Conservation (phyloP, 2,329 filamentous ascomycete genomes). For the Microdochium bolleyi region DNA sequence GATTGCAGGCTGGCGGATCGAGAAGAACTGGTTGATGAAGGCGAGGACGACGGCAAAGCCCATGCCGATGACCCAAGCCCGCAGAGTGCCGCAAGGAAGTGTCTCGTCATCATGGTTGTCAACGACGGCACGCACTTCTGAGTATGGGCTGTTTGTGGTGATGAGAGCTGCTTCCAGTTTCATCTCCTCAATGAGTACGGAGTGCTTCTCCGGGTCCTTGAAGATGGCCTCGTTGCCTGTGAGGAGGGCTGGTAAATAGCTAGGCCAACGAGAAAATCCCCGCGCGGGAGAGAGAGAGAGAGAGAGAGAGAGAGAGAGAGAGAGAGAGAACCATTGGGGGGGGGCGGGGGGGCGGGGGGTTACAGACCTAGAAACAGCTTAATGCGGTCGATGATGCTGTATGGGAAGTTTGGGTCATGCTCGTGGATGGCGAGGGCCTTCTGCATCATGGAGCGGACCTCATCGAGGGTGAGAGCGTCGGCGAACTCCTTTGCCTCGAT, state of each 20-base stretch:
- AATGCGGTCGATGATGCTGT: conserved; percentile 29
- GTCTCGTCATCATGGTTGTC: conserved; percentile 45
- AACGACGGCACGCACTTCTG: conserved; percentile 48
- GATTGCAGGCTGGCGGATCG: conserved; percentile 47
- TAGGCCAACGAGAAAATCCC: too few species aligned
- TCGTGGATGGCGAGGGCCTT: conserved; percentile 32
- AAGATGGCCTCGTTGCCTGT: conserved; percentile 16
- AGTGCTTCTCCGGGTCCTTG: conserved; percentile 35
- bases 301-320: too few species aligned
- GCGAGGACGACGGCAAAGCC: conserved; percentile 39
- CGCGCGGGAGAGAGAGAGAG: too few species aligned
- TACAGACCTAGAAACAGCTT: conserved; percentile 24
- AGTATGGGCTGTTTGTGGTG: conserved; percentile 47
- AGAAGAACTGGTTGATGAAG: conserved; percentile 50
- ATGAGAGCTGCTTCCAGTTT: conserved; percentile 47
- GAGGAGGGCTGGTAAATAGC: too few species aligned
- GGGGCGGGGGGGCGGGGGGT: not conserved
- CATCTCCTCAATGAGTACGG: conserved; percentile 42
- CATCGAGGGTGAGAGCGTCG: conserved; percentile 10
- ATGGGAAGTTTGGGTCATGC: conserved; percentile 38
- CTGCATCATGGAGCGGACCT: conserved; percentile 19
- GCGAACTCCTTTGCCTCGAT: conserved; percentile 13
- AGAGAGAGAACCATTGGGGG: not conserved
- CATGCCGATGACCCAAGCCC: conserved; percentile 45
- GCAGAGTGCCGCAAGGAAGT: conserved; percentile 44